A percentile compares a stretch with the other conserved stretches of the same genome.
Conservation (phyloP, 768 basidiomycete genomes). For the Podaxis mareebaensis region DNA sequence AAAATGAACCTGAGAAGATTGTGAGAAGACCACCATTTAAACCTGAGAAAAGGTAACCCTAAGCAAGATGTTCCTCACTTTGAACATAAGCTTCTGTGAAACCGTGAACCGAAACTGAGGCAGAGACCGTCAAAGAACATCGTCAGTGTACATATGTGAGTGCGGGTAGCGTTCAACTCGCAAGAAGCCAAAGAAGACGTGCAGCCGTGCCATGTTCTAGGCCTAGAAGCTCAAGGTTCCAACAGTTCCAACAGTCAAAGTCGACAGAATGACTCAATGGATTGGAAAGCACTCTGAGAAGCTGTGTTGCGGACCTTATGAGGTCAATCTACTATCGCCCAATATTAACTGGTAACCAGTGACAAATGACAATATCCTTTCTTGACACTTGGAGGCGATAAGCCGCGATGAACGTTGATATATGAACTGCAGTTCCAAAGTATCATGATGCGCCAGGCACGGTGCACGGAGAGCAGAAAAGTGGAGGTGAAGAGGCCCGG, state of each 20-base stretch:
- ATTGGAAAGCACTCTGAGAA: not conserved
- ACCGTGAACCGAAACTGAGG: not conserved
- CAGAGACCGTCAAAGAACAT: not conserved
- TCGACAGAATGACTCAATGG: conserved; percentile 4
- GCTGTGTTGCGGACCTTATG: not conserved
- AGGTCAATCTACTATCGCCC: not conserved
- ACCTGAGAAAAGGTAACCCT: not conserved
- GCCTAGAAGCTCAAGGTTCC: not conserved
- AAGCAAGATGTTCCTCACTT: not conserved
- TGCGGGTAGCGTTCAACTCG: too few species aligned
- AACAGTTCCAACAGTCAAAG: conserved; percentile 5
- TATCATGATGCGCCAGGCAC: not conserved
- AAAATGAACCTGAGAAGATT: not conserved
- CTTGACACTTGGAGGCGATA: not conserved
- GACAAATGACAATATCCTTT: not conserved
- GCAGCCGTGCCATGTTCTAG: too few species aligned
- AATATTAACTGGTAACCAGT: not conserved
- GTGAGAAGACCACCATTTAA: not conserved
- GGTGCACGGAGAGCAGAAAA: not conserved
- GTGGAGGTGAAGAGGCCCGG: not conserved
- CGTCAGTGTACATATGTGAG: too few species aligned
- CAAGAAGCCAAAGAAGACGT: too few species aligned
- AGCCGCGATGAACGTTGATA: not conserved
- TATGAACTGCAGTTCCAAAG: not conserved
- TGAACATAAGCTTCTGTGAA: not conserved